Base-by-base conservation (phyloP, 225 moss, liverwort and hornwort species). In the Bryoerythrophyllum caledonicum region DNA sequence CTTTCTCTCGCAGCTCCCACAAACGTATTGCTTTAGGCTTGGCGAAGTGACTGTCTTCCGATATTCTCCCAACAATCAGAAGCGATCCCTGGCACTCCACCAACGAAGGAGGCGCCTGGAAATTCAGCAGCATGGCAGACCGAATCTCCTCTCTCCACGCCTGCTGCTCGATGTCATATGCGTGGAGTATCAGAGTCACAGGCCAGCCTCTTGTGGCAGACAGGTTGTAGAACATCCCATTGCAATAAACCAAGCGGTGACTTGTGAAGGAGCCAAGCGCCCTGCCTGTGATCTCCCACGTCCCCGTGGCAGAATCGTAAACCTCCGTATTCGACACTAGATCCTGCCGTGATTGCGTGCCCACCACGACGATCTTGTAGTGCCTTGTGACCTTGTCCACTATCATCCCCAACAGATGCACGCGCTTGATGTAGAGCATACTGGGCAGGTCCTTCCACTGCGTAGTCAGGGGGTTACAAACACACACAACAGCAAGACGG, bases 351-450 rank as follows among this genome's bases (percentile, higher is more conserved):
- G 89, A 89, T 65, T 89, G 89, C 2, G 89, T 89, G 23, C 89
- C 89, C 25, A 89, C 89, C 5, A 89, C 89, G 1, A 89, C 89
- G 11, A 89, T 86, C 75, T 86, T 89, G 67, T 84, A 89, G 10
- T 81, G 73, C 37, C 75, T 70, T 1, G 79, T 86, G 27, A 38
- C 65, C 37, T 77, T 83, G 34, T 86, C 86, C 71, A 89, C 89
- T 37, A 86, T 86, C 89, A 89, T 89, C 13, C 89, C 89, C 38
- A 89, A 63, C 7, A 89, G 56, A 69, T 89, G 89, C 71, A 89
- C 89, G 0, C 89, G 83, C 83, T 86, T 89, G 9, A 89, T 89
- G 71, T 89, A 89, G 6, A 89, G 72, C 89, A 89, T 89, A 64
- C 89, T 89, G 1, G 89, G 89, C 4, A 89, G 64, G 27, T 86